Evolutionary conservation across 352 stramenopile species (phyloP), one percentile per base, ranked within the genome.

Genomic region (Globisporangium spiculum): DNA sequence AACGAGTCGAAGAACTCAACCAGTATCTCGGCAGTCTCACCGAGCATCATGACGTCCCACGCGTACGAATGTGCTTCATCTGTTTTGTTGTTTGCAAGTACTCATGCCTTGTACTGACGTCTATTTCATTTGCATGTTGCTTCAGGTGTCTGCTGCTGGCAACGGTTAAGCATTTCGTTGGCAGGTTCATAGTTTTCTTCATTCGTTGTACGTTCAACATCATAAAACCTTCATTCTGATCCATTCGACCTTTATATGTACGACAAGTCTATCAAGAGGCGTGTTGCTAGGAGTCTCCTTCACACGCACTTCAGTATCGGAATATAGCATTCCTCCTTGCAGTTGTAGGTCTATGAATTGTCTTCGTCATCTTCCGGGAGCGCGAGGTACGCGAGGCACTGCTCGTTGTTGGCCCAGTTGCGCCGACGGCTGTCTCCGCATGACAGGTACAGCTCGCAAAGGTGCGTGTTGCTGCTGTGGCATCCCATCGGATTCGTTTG

Each of bases 31-130:
- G 92, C 44, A 94, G 88, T 48, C 80, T 99, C 63, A 99, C 97
- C 1, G 97, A 99, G 81, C 96, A 98, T 71, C 98, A 99, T 79
- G 97, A 99, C 75, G 97, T 99, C 72, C 97, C 97, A 68, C 87
- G 97, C 53, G 94, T 99, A 82, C 60, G 83, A 4, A 44, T 36
- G 10, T 50, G 22, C 22, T 46, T 56, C 26, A 63, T 18, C 3
- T 46, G 9, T 56, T 22, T n/a, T 24, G n/a, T 56, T 14, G 16
- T 1, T 41, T 16, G 1, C 57, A 22, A 1, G 1, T 20, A 22
- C 48, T 8, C 18, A 36, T 71, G 0, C 27, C 12, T 8, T 60
- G 14, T 50, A 18, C 30, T 50, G 24, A 46, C 46, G 8, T 32
- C 3, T 54, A 3, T 60, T 2, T 73, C 44, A 48, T 50, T 57